phyloP scores from a whole-genome alignment of 176 grass and related monocot species.

The Triticum dicoccoides region DNA sequence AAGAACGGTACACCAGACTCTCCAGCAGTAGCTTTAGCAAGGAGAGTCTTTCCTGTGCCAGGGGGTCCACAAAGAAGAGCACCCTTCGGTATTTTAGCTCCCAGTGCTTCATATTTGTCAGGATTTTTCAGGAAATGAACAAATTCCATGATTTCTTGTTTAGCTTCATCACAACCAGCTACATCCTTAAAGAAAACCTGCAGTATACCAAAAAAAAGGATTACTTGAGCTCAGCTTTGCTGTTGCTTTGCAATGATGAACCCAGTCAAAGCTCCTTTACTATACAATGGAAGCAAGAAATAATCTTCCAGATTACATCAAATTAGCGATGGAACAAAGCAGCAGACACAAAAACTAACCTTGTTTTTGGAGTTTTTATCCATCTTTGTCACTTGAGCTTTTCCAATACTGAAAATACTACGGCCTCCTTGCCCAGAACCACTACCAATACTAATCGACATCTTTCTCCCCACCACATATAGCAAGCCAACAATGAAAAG shows the following conservation, averaged over 20 bases:
- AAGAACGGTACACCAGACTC: slow-evolving; percentile 90
- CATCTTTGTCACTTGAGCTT: slow-evolving; percentile 84
- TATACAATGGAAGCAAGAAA: background rate
- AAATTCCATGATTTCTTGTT: slow-evolving; percentile 99
- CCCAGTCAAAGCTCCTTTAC: slow-evolving; percentile 6
- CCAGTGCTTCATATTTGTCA: slow-evolving; percentile 91
- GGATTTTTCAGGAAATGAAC: slow-evolving; percentile 97
- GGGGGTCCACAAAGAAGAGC: slow-evolving; percentile 86
- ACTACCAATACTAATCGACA: slow-evolving; percentile 58
- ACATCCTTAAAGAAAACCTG: slow-evolving; percentile 96
- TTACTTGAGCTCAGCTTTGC: background rate
- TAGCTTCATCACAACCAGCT: slow-evolving; percentile 96
- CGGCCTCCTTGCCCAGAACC: slow-evolving; percentile 43
- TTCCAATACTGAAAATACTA: slow-evolving; percentile 85
- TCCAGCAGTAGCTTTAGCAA: slow-evolving; percentile 94
- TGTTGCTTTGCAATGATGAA: slow-evolving; percentile 20
- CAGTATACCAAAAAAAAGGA: slow-evolving; percentile 17
- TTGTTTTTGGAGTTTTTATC: slow-evolving; percentile 96
- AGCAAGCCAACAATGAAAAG: slow-evolving; percentile 58
- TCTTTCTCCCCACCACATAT: slow-evolving; percentile 56
- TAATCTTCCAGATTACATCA: background rate
- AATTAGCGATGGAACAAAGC: slow-evolving; percentile 9
- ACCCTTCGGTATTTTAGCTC: slow-evolving; percentile 97
- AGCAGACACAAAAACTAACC: slow-evolving; percentile 37
- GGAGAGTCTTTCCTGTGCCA: slow-evolving; percentile 90